Percentiles rank a stretch among this genome's conserved stretches.
Conservation (phyloP, 1,284 basidiomycete genomes). For the Austroboletus niveus region DNA sequence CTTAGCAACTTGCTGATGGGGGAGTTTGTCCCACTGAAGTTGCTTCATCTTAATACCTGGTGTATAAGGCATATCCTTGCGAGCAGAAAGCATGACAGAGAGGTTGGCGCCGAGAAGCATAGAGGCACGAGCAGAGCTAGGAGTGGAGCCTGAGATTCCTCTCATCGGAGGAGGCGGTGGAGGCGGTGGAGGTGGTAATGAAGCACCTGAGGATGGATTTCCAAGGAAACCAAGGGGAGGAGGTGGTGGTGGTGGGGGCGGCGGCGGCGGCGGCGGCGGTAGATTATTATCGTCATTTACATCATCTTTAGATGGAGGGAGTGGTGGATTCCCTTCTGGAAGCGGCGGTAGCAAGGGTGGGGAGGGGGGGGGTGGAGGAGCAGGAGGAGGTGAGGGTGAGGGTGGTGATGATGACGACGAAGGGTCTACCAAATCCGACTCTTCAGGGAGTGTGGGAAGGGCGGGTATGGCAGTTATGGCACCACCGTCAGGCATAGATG, state of each 20-base stretch:
- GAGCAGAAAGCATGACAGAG: slow-evolving; percentile 52
- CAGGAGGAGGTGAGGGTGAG: slow-evolving; percentile 27
- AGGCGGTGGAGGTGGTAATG: slow-evolving; percentile 41
- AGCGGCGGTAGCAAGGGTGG: slow-evolving; percentile 35
- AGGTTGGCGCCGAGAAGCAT: slow-evolving; percentile 57
- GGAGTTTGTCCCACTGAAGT: slow-evolving; percentile 97
- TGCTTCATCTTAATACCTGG: slow-evolving; percentile 96
- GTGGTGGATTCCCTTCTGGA: not conserved
- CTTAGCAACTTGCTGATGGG: slow-evolving; percentile 78
- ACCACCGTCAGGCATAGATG: slow-evolving; percentile 27
- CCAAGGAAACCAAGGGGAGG: slow-evolving; percentile 30
- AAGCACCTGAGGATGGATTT: slow-evolving; percentile 35
- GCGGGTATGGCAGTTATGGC: not conserved
- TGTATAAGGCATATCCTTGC: slow-evolving; percentile 85
- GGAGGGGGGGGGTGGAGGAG: slow-evolving; percentile 33
- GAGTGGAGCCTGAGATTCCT: slow-evolving; percentile 44
- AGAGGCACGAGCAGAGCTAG: slow-evolving; percentile 58
- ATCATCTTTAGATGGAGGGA: slow-evolving; percentile 38
- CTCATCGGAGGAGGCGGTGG: slow-evolving; percentile 47
- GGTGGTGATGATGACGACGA: slow-evolving; percentile 35
- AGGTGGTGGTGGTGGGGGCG: slow-evolving; percentile 15
- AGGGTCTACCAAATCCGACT: slow-evolving; percentile 22
- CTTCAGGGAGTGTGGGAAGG: slow-evolving; percentile 41
- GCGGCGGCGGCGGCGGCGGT: slow-evolving; percentile 35
- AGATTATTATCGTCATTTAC: slow-evolving; percentile 24